Base-by-base conservation (phyloP, 2,329 filamentous ascomycete genomes). In the Colletotrichum spaethianum region DNA sequence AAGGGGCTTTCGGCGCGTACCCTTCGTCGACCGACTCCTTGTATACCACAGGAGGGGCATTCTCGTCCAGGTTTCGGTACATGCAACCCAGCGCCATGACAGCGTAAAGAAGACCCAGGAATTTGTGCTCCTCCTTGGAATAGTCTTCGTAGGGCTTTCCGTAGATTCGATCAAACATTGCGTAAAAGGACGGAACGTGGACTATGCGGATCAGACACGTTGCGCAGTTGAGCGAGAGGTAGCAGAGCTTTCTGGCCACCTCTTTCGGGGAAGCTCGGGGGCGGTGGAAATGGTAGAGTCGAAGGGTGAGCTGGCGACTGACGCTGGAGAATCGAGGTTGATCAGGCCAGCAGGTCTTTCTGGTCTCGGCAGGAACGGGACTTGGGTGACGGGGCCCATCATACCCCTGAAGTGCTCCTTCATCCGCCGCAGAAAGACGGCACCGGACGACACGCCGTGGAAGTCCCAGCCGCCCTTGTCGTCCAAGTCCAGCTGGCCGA, bases 391-490 rank as follows among this genome's bases (percentile, higher is more conserved):
- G 50, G 89, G 88, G 26, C 92, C 92, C 59, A 96, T 88, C 75
- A 96, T 86, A 73, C 92, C 91, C 55, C 94, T 93, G 75, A 98
- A 94, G 78, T 98, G 93, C 78, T 97, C 93, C 77, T 94, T 93
- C 88, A 99, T 92, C 66, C 94, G 91, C 74, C 91, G 90, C 76
- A 98, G 88, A 80, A 98, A 99, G 74, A 96, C 94, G 53, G 95
- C 89, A 3, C 96, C 95, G 0, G 96, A 98, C 0, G 96, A 98
- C 74, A 94, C 93, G 59, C 96, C 96, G 79, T 97, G 94, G 78
- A 98, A 99, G 81, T 98, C 95, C 91, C 95, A 97, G 76, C 96
- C 91, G 52, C 96, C 96, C 77, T 92, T 91, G 76, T 98, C 96
- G 77, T 97, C 95, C 42, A 98, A 87, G 78, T 98, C 96, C 23